These are phyloP conservation scores for Phialocephala subalpina DNA, from an alignment of 2,329 filamentous ascomycete genomes.

Conservation along the genomic window DNA sequence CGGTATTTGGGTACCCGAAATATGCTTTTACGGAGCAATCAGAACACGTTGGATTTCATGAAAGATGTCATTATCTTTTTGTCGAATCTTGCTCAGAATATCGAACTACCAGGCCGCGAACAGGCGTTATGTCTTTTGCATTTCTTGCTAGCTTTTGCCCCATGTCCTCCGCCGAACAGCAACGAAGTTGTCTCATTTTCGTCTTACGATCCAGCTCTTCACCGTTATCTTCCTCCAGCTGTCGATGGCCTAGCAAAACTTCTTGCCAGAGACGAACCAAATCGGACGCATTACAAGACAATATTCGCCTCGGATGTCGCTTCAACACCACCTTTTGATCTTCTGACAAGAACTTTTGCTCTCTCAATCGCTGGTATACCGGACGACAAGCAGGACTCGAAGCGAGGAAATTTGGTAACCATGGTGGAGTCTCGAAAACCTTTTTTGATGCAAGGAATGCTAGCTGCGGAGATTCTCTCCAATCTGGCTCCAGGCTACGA, in stretches of 20 bases:
- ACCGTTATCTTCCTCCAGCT: slow-evolving; percentile 89
- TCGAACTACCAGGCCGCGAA: slow-evolving; percentile 85
- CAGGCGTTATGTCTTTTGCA: slow-evolving; percentile 87
- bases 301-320: slow-evolving; percentile 80
- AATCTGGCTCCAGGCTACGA: slow-evolving; percentile 78
- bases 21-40: slow-evolving; percentile 81
- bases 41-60: slow-evolving; percentile 94
- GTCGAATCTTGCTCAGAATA: slow-evolving; percentile 83
- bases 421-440: slow-evolving; percentile 86
- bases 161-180: slow-evolving; percentile 72
- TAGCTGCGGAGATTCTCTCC: slow-evolving; percentile 88
- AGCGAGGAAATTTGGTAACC: slow-evolving; percentile 63
- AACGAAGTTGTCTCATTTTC: slow-evolving; percentile 75
- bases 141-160: slow-evolving; percentile 90
- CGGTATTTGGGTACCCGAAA: slow-evolving; percentile 88
- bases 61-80: slow-evolving; percentile 91
- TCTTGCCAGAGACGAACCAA: slow-evolving; percentile 91
- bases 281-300: slow-evolving; percentile 81
- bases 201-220: slow-evolving; percentile 79
- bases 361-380: slow-evolving; percentile 87
- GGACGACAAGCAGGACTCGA: slow-evolving; percentile 63
- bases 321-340: slow-evolving; percentile 72
- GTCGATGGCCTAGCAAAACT: slow-evolving; percentile 92
- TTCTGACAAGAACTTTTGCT: slow-evolving; percentile 87
- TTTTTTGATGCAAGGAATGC: slow-evolving; percentile 88